These are phyloP conservation scores for Capsicum rhomboideum DNA, from an alignment of 257 asterid species.

Conservation along the genomic window DNA sequence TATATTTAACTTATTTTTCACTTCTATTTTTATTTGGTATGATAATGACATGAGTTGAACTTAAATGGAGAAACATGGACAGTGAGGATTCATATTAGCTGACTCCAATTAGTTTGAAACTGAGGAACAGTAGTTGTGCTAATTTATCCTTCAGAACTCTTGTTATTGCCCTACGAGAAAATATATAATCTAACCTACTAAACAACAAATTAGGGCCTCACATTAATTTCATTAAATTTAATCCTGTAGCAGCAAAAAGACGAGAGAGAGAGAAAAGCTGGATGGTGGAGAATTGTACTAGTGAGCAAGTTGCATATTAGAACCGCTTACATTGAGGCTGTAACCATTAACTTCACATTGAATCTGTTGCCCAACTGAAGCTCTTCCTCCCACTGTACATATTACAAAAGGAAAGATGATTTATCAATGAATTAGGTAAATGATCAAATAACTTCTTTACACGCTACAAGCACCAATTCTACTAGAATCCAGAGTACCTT, in stretches of 20 bases:
- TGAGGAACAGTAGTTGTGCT: neutral
- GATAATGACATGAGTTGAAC: too few species aligned
- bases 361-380: conserved; percentile 35
- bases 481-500: conserved; percentile 34
- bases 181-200: neutral
- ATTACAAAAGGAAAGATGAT: neutral
- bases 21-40: too few species aligned
- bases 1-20: too few species aligned
- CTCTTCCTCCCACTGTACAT: conserved; percentile 34
- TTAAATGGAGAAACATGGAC: too few species aligned
- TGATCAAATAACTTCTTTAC: neutral
- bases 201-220: neutral
- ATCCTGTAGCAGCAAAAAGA: neutral
- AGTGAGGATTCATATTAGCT: too few species aligned
- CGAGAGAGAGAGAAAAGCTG: neutral
- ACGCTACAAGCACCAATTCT: neutral
- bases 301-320: neutral
- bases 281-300: neutral
- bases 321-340: conserved; percentile 42
- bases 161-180: neutral
- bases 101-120: neutral
- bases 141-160: neutral
- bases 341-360: conserved; percentile 32
- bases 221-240: neutral
- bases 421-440: neutral